These are phyloP conservation scores for Taphrina flavorubra DNA, from an alignment of 1,139 yeast species.

Conservation along the genomic window DNA sequence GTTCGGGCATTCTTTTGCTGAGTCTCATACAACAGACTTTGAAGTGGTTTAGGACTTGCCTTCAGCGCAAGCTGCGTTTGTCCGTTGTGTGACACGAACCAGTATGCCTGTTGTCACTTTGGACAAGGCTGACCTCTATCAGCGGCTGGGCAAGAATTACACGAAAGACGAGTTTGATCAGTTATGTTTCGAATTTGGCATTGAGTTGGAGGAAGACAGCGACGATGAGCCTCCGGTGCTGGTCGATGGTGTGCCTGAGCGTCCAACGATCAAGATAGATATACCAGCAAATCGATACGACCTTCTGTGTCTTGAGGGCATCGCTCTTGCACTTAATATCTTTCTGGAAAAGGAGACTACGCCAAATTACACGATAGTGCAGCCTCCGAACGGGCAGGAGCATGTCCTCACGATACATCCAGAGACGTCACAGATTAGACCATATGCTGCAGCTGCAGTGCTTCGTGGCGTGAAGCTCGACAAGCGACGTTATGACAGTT, in stretches of 20 bases:
- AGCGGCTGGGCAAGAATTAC: slow-evolving; percentile 61
- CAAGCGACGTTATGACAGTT: slow-evolving; percentile 86
- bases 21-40: no score
- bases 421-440: slow-evolving; percentile 71
- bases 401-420: slow-evolving; percentile 32
- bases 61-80: no score
- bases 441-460: slow-evolving; percentile 92
- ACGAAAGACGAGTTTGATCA: slow-evolving; percentile 93
- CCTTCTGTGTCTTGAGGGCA: slow-evolving; percentile 97
- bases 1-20: no score
- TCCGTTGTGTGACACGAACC: no score
- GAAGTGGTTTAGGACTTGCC: no score
- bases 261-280: slow-evolving; percentile 96
- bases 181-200: slow-evolving; percentile 95
- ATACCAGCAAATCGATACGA: slow-evolving; percentile 98
- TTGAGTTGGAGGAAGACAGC: slow-evolving; percentile 93
- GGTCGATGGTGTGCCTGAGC: slow-evolving; percentile 64
- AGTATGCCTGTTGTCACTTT: slow-evolving; percentile 95
- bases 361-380: slow-evolving; percentile 68
- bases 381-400: slow-evolving; percentile 55
- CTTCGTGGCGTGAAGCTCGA: slow-evolving; percentile 81
- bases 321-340: slow-evolving; percentile 91
- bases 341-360: slow-evolving; percentile 72
- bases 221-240: slow-evolving; percentile 58
- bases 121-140: slow-evolving; percentile 88